Evolutionary conservation across 441 rosid species (phyloP), one percentile per base, ranked within the genome.

Genomic region (Francoa sonchifolia): DNA sequence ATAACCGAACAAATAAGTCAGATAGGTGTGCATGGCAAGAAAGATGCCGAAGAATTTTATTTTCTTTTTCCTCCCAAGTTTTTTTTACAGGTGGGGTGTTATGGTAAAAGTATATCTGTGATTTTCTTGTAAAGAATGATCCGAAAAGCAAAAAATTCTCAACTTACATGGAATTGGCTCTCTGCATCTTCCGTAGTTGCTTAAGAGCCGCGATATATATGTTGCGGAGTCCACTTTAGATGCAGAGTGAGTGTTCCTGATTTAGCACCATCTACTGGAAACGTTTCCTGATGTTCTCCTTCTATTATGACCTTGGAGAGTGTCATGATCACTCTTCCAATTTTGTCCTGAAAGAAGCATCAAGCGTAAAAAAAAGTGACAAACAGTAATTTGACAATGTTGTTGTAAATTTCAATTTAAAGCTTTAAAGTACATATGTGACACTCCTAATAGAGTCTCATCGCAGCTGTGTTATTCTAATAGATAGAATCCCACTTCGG

Each of bases 261-360:
- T 57, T 74, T 69, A 1, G 84, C 53, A 18, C 83, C 86, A 1
- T 82, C 92, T 27, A 89, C 9, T 0, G 9, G 57, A 49, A 55
- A 82, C 17, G 63, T 52, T 9, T 76, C 94, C 55, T 81, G 82
- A 50, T 64, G 32, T 43, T 90, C 86, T 20, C 95, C 95, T 67
- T 86, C 95, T 48, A 81, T 3, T 57, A 82, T 60, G 33, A 82
- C 99, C 66, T 69, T 54, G 3, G 99, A 82, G 48, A 90, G 71
- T 33, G 99, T 90, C 78, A 80, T 64, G 46, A 86, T 73, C 53
- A 72, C 68, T 67, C 67, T 82, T 55, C 99, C 95, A n/a, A 80
- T 78, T 55, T 77, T 86, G 33, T 80, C 74, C 86, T 87, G 77
- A 47, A 55, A 50, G 7, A 48, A 31, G 6, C 25, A 45, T 22